Evolutionary conservation across 75 land plant genomes (phyloP).

Genomic region (Picea glauca): DNA sequence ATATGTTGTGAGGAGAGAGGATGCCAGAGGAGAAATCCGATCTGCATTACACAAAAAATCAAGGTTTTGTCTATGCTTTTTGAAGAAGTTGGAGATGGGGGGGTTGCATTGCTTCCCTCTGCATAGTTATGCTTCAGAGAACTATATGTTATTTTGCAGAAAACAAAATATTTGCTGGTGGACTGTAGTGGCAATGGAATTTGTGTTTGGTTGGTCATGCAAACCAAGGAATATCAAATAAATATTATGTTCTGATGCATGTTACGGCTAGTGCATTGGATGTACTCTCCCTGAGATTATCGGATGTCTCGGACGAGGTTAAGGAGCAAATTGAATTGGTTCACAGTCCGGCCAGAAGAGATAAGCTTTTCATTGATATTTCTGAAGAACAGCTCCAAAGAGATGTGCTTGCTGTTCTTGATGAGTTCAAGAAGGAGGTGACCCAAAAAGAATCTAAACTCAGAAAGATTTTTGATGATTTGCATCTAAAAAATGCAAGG

Average conservation of each 20-base stretch:
- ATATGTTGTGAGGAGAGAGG: too few relatives aligned
- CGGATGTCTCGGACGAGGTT: constrained; percentile 42
- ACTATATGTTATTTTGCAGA: constrained; percentile 55
- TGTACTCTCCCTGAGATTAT: constrained; percentile 40
- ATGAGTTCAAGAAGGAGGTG: constrained; percentile 35
- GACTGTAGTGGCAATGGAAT: constrained; percentile 47
- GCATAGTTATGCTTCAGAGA: constrained; percentile 51
- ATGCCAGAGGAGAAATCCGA: too few relatives aligned
- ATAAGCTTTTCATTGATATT: constrained; percentile 30
- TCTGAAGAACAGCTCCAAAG: constrained; percentile 29
- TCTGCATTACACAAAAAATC: too few relatives aligned
- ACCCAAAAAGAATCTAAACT: constrained; percentile 32
- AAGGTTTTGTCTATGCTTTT: constrained; percentile 34
- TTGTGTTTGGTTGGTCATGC: constrained; percentile 49
- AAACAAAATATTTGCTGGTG: constrained; percentile 35
- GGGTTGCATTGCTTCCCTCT: constrained; percentile 28
- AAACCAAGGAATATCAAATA: constrained; percentile 26
- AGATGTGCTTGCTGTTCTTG: constrained; percentile 32
- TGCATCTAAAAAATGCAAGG: constrained; percentile 43
- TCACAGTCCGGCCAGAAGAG: constrained; percentile 38
- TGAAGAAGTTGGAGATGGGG: constrained; percentile 43
- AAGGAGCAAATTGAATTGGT: constrained; percentile 64
- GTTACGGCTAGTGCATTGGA: constrained; percentile 57
- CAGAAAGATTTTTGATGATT: constrained; percentile 34
- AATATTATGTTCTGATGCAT: constrained; percentile 35